Conservation (phyloP, 768 basidiomycete genomes). For the Psilocybe azurescens region DNA sequence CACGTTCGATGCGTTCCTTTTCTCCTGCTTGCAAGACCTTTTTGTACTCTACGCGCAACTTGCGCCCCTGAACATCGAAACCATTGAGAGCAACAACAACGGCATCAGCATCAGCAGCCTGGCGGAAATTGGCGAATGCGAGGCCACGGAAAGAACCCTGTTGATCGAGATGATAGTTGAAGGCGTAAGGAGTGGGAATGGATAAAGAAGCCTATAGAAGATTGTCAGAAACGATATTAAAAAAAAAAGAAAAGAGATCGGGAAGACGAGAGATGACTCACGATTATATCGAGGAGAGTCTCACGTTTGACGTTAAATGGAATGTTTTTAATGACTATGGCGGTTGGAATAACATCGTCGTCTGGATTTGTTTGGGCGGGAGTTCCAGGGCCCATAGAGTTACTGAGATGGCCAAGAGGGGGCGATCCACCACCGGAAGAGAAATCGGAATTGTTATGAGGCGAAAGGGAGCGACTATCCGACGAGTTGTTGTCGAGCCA, state of each 20-base stretch:
- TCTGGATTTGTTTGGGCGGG: constrained; percentile 57
- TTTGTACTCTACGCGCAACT: constrained; percentile 98
- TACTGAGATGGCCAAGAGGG: constrained; percentile 54
- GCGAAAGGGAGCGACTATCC: constrained; percentile 84
- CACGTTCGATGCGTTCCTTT: constrained; percentile 97
- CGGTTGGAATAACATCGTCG: constrained; percentile 97
- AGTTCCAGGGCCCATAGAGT: constrained; percentile 53
- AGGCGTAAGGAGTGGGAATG: constrained; percentile 97
- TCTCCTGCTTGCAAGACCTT: constrained; percentile 99
- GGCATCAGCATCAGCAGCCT: constrained; percentile 89
- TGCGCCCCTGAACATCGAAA: constrained; percentile 95
- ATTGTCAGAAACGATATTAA: constrained; percentile 18
- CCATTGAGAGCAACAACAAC: constrained; percentile 97
- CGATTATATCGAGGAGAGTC: constrained; percentile 95
- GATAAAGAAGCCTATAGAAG: constrained; percentile 76
- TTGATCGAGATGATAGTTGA: constrained; percentile 99
- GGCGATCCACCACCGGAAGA: constrained; percentile 88
- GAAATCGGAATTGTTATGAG: constrained; percentile 87
- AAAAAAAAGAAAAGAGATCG: constrained; percentile 11
- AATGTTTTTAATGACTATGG: constrained; percentile 99
- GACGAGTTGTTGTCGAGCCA: constrained; percentile 78
- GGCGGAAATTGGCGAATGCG: constrained; percentile 98
- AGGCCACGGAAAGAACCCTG: constrained; percentile 96
- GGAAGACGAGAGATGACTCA: constrained; percentile 48
- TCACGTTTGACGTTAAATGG: constrained; percentile 98